Conservation (phyloP, 2,329 filamentous ascomycete genomes). For the Epichloe baconii region DNA sequence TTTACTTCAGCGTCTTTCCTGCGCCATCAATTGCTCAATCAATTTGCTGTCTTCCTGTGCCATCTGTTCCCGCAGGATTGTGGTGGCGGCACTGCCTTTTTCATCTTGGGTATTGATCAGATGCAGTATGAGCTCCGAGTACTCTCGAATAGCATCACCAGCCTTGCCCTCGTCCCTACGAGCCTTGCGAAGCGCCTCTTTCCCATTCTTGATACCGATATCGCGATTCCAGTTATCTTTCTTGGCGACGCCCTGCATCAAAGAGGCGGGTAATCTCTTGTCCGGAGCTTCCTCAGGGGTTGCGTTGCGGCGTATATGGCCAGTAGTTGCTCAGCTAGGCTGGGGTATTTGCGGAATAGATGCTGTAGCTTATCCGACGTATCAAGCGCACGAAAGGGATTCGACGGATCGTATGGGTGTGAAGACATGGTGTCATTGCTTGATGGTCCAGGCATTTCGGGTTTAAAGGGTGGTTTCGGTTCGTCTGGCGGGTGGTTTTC, state of each 20-base stretch:
- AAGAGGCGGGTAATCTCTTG: constrained; percentile 18
- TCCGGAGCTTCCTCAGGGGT: constrained; percentile 24
- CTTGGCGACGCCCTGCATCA: constrained; percentile 21
- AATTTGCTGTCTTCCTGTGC: constrained; percentile 34
- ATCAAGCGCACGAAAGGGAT: constrained; percentile 40
- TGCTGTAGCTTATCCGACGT: constrained; percentile 33
- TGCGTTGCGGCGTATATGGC: constrained; percentile 37
- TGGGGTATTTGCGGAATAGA: constrained; percentile 41
- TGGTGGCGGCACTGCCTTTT: constrained; percentile 20
- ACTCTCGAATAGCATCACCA: constrained; percentile 48
- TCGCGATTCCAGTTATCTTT: constrained; percentile 43
- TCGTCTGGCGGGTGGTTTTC: constrained; percentile 33
- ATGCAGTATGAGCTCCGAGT: constrained; percentile 41
- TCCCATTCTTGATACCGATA: constrained; percentile 42
- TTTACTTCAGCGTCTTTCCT: constrained; percentile 24
- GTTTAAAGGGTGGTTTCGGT: constrained; percentile 13
- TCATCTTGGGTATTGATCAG: constrained; percentile 26
- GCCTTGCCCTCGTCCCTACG: constrained; percentile 37
- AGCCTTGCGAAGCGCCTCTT: constrained; percentile 37
- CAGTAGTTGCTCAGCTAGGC: constrained; percentile 31
- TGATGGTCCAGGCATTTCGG: constrained; percentile 3
- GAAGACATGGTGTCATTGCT: neutral
- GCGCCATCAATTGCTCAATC: constrained; percentile 35
- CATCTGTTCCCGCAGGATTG: constrained; percentile 30
- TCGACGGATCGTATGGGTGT: constrained; percentile 13